A percentile compares a stretch with the other conserved stretches of the same genome.
phyloP scores from a whole-genome alignment of 305 asterid genomes.

The Coffea humblotiana region DNA sequence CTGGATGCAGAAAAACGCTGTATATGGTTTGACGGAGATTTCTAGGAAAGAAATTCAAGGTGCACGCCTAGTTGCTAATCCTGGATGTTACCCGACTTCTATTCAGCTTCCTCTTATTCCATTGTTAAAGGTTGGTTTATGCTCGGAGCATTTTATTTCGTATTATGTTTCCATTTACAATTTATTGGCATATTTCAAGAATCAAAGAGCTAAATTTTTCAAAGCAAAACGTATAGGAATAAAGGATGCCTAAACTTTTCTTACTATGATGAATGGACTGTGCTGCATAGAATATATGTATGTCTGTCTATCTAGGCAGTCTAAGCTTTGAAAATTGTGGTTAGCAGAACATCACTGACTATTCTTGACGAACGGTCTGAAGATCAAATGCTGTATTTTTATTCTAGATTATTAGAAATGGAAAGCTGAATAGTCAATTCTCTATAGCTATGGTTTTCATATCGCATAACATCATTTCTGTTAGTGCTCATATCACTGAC shows the following conservation, averaged over 20 bases:
- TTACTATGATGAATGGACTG: background rate
- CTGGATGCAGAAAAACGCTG: slow-evolving; percentile 76
- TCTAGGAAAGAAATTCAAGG: slow-evolving; percentile 60
- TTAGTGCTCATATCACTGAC: background rate
- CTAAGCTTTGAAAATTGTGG: background rate
- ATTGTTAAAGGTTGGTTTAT: slow-evolving; percentile 62
- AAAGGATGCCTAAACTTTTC: background rate
- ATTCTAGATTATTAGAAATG: background rate
- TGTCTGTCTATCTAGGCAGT: background rate
- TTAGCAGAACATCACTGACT: background rate
- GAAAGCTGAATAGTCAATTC: background rate
- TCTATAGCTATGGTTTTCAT: background rate
- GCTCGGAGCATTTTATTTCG: background rate
- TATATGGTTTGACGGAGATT: slow-evolving; percentile 91
- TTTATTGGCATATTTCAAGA: background rate
- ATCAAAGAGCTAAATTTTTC: background rate
- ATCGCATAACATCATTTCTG: background rate
- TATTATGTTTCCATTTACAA: background rate
- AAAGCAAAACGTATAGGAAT: background rate
- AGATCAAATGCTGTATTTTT: background rate
- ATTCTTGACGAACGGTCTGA: background rate
- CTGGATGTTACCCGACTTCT: slow-evolving; percentile 97
- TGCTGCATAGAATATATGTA: background rate
- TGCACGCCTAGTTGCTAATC: slow-evolving; percentile 93
- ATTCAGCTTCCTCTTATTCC: slow-evolving; percentile 90